Conservation (phyloP, 176 grass and related monocot species). For the Triticum timopheevii region DNA sequence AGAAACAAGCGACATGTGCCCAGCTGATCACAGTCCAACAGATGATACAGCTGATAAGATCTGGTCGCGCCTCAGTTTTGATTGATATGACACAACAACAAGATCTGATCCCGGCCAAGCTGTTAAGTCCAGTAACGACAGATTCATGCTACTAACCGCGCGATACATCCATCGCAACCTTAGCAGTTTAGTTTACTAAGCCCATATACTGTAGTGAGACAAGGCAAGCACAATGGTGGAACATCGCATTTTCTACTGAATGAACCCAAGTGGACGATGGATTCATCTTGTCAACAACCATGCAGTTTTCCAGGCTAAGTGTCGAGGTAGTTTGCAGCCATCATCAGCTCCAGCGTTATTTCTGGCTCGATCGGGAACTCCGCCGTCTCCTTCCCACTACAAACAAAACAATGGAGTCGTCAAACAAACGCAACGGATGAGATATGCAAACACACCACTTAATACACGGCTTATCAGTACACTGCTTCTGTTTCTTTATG, state of each 20-base stretch:
- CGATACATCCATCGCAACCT: neutral
- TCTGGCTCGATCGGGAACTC: slow-evolving; percentile 88
- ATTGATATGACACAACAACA: neutral
- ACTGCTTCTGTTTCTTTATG: neutral
- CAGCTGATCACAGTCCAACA: neutral
- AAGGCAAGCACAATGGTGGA: neutral
- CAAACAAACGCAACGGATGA: neutral
- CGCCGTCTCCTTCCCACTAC: slow-evolving; percentile 72
- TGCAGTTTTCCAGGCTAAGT: slow-evolving; percentile 3
- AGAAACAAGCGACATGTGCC: neutral
- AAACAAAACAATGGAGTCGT: slow-evolving; percentile 13
- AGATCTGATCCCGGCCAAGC: slow-evolving; percentile 8
- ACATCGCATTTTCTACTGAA: neutral
- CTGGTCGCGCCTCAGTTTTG: neutral
- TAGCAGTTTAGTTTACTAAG: neutral
- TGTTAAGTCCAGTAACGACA: neutral
- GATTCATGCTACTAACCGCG: neutral
- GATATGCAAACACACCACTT: neutral
- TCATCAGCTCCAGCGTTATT: slow-evolving; percentile 92
- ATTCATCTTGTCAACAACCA: neutral
- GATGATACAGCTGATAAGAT: neutral
- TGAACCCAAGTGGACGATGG: neutral
- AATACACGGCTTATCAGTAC: neutral
- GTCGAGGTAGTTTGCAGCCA: slow-evolving; percentile 96
- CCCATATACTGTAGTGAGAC: neutral